Evolutionary conservation across 768 basidiomycete genomes (phyloP), one percentile per base, ranked within the genome.

Genomic region (Mycena vitilis): DNA sequence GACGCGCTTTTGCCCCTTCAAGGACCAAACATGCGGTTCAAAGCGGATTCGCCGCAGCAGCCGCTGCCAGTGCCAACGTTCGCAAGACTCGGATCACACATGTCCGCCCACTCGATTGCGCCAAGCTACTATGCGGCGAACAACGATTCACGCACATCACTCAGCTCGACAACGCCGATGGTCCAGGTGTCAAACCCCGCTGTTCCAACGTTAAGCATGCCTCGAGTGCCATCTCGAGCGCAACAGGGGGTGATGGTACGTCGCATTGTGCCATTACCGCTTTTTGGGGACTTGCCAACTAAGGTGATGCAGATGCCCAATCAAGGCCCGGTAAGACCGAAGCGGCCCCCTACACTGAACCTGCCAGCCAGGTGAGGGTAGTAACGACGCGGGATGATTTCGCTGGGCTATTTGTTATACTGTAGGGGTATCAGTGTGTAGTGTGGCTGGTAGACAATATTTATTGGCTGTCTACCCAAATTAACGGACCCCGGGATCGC

Each of bases 51-150:
- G n/a, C 69, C 68, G 60, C 55, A 51, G 40, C 72, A 65, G 16
- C 72, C 69, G 23, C 49, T 66, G 52, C 69, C 68, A 37, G 68
- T 66, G 52, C 69, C 68, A 37, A 70, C 71, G 11, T 72, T 72
- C 42, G 54, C 64, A 20, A 22, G 58, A 15, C 13, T 68, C 9
- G 38, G 54, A 40, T 68, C 66, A 11, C 49, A 66, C 23, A 71
- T 63, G 59, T 68, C 67, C 5, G 65, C 75, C 60, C 80, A 79
- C 57, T 81, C 81, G 1, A 79, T 82, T 47, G 79, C 81, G 62
- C 80, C 81, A n/a, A 82, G 81, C 70, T 80, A 81, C 67, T 82
- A 81, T 63, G 78, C 49, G 22, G 40, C 47, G 18, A 59, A 48
- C 34, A 44, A 60, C 23, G 20, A 22, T 2, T 52, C 66, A 36